Percentiles rank a stretch among this genome's conserved stretches.
These are phyloP conservation scores for Fusarium miscanthi DNA, from an alignment of 2,329 filamentous ascomycete species.

Conservation along the genomic window DNA sequence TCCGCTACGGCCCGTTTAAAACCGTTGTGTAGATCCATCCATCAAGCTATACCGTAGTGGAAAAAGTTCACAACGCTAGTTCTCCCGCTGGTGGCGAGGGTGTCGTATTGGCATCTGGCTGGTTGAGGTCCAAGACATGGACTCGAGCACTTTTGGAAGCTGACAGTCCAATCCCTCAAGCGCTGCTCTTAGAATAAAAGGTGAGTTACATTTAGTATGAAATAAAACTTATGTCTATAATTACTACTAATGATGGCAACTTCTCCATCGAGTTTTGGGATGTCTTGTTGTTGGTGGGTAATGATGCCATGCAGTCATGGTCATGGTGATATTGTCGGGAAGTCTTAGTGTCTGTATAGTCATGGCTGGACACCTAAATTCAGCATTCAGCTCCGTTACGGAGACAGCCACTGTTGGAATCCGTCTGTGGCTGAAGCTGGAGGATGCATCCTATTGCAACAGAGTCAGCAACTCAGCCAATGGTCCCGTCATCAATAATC, in stretches of 20 bases:
- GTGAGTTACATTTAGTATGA: accelerated
- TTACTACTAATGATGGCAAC: neutral
- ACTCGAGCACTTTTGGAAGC: neutral
- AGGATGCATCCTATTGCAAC: neutral
- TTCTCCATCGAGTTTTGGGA: neutral
- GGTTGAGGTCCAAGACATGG: neutral
- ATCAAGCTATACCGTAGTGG: too few relatives aligned
- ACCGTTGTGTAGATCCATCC: too few relatives aligned
- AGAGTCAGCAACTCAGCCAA: neutral
- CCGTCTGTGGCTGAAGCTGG: neutral
- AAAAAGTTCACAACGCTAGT: neutral
- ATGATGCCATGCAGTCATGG: neutral
- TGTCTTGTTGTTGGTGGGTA: neutral
- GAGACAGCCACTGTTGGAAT: accelerated
- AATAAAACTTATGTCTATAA: too few relatives aligned
- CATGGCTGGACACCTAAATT: neutral
- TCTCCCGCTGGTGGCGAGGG: neutral
- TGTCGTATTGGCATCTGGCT: neutral
- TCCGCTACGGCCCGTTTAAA: neutral
- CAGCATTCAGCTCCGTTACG: accelerated
- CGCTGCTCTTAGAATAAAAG: too few relatives aligned
- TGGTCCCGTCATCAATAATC: neutral
- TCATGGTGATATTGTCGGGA: neutral
- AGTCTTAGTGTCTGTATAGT: accelerated
- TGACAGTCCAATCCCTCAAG: neutral